phyloP scores from a whole-genome alignment of 2,329 filamentous ascomycete species.

The Annulohypoxylon truncatum region DNA sequence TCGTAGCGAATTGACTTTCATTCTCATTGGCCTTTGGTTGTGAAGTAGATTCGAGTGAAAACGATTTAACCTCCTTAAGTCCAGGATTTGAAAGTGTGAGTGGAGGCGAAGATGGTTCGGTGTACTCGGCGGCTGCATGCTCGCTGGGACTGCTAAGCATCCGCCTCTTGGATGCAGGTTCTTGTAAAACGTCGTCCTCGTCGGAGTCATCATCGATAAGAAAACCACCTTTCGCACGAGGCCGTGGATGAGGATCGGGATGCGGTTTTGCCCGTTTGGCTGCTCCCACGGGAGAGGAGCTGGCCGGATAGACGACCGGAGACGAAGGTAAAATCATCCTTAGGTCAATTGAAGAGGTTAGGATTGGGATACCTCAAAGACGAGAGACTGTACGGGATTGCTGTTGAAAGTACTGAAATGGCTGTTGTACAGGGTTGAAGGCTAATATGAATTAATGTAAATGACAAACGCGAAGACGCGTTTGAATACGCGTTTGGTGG shows the following conservation, averaged over 20 bases:
- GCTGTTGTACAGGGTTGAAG: slow-evolving; percentile 1
- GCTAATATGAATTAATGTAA: slow-evolving; percentile 17
- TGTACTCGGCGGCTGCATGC: slow-evolving; percentile 31
- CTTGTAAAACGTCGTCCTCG: slow-evolving; percentile 48
- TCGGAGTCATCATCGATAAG: slow-evolving; percentile 58
- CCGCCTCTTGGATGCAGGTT: slow-evolving; percentile 57
- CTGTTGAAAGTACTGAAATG: slow-evolving; percentile 13
- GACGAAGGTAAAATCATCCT: slow-evolving; percentile 71
- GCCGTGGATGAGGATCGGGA: slow-evolving; percentile 49
- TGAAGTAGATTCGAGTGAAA: neutral
- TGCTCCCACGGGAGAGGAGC: slow-evolving; percentile 54
- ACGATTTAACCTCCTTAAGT: slow-evolving; percentile 12
- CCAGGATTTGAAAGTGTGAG: slow-evolving; percentile 27
- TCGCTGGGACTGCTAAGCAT: slow-evolving; percentile 54
- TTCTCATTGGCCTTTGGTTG: slow-evolving; percentile 5
- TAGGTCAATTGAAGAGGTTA: slow-evolving; percentile 24
- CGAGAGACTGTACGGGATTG: neutral
- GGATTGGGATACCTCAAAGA: slow-evolving; percentile 7
- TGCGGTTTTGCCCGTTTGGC: slow-evolving; percentile 54
- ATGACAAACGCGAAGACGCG: slow-evolving; percentile 27
- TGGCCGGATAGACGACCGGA: slow-evolving; percentile 66
- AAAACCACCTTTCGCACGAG: slow-evolving; percentile 57
- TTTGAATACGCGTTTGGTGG: slow-evolving; percentile 28
- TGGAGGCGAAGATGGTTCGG: slow-evolving; percentile 45
- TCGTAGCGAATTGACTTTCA: slow-evolving; percentile 28